Percentiles rank a stretch among this genome's conserved stretches.
Evolutionary conservation across 306 rosid genomes (phyloP).

Genomic region (Gastrolobium bilobum): DNA sequence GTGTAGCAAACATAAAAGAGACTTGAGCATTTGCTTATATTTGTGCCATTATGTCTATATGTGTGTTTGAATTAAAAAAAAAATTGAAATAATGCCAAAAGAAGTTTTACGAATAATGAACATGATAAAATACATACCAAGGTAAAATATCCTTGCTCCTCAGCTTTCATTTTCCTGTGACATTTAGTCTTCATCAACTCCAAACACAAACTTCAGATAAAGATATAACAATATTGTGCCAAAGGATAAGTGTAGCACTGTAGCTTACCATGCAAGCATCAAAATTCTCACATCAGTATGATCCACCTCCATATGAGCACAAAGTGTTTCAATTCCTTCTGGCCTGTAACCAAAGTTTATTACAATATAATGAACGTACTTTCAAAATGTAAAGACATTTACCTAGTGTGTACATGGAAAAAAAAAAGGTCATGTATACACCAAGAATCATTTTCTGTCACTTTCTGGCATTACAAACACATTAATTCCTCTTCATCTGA

Average conservation of each 20-base stretch:
- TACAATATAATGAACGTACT: slow-evolving; percentile 24
- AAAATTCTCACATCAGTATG: slow-evolving; percentile 94
- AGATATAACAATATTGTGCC: slow-evolving; percentile 41
- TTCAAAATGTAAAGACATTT: slow-evolving; percentile 33
- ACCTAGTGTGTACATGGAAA: not conserved
- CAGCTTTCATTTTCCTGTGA: slow-evolving; percentile 96
- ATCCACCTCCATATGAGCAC: slow-evolving; percentile 91
- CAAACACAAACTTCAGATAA: slow-evolving; percentile 42
- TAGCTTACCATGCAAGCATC: slow-evolving; percentile 98
- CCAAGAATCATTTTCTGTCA: not conserved
- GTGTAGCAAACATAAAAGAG: slow-evolving; percentile 19
- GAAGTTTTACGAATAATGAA: slow-evolving; percentile 36
- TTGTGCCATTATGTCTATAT: not conserved
- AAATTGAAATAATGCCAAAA: slow-evolving; percentile 22
- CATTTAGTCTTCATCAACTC: slow-evolving; percentile 55
- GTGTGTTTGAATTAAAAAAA: not conserved
- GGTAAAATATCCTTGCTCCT: slow-evolving; percentile 95
- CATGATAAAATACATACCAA: slow-evolving; percentile 61
- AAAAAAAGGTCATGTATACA: slow-evolving; percentile 5
- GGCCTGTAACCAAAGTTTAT: slow-evolving; percentile 74
- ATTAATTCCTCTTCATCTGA: slow-evolving; percentile 1
- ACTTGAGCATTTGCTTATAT: not conserved
- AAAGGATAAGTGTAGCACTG: slow-evolving; percentile 27
- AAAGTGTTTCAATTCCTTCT: slow-evolving; percentile 94
- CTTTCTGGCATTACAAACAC: slow-evolving; percentile 21